Base-by-base conservation (phyloP, 1,139 yeast species). In the Sugiyamaella xylanicola region DNA sequence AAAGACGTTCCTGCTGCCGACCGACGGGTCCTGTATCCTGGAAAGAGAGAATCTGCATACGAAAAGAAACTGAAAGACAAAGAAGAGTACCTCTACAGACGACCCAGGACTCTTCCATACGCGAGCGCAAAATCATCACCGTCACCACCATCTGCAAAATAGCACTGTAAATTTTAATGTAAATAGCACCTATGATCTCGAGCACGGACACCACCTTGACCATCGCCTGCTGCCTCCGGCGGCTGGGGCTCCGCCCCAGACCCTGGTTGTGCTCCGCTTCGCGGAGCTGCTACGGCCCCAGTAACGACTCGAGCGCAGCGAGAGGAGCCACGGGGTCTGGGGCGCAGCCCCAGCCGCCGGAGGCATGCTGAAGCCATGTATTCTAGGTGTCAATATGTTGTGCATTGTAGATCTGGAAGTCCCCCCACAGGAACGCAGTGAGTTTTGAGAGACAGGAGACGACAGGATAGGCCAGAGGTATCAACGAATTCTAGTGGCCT, bases 1-100 rank as follows among this genome's bases (percentile, higher is more conserved):
- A 77, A 87, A 63, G 82, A 84, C 35, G 68, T 83, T 35, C 90
- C 87, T 69, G 83, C 81, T 60, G 66, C 58, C 21, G 77, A 73
- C 54, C 59, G 65, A 53, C 78, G 81, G 56, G 75, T 90, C 56
- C 67, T 89, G 55, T 91, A 88, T 70, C 96, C 97, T 2, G 90
- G 91, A 39, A 87, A 84, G 72, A 76, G 77, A 27, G 83, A 81
- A 57, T 25, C 51, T 17, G 50, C 48, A 15, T 72, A 79, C 60
- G 75, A 74, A 56, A 74, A 74, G 67, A 74, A 72, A 62, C 70
- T 83, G 60, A 76, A 81, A 65, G 81, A 81, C 67, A 84, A 79
- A 71, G 74, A 71, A 42, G 86, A 83, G 53, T 89, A 90, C 78
- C 75, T 90, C 59, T 84, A 86, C 44, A 77, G 79, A 60, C 79